Evolutionary conservation across 2,329 filamentous ascomycete genomes (phyloP).

Genomic region (Calonectria hongkongensis): DNA sequence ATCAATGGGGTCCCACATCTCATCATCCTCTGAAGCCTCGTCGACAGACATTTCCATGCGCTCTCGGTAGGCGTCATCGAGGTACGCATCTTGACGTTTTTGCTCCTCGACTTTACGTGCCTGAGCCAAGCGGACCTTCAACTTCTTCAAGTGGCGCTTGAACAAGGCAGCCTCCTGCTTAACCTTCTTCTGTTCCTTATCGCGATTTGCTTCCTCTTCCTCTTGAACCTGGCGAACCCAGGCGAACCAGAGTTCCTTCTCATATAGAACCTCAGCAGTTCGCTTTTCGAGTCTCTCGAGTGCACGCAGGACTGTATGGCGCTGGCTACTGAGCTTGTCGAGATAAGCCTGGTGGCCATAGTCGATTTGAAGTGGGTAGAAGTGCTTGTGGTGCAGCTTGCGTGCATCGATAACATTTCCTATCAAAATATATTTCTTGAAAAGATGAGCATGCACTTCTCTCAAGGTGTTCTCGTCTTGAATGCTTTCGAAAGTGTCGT

Average conservation of each 20-base stretch:
- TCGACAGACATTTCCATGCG: constrained; percentile 46
- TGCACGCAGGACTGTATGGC: constrained; percentile 44
- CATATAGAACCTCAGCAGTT: constrained; percentile 47
- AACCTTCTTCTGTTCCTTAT: constrained; percentile 56
- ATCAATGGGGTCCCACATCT: constrained; percentile 55
- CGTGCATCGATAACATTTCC: constrained; percentile 53
- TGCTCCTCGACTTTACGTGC: constrained; percentile 52
- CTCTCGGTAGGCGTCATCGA: constrained; percentile 53
- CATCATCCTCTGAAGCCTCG: constrained; percentile 47
- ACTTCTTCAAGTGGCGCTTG: constrained; percentile 51
- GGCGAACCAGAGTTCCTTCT: constrained; percentile 51
- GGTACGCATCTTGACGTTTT: constrained; percentile 54
- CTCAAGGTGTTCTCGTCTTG: constrained; percentile 36
- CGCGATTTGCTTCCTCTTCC: constrained; percentile 49
- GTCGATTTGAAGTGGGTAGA: constrained; percentile 50
- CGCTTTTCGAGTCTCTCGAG: constrained; percentile 46
- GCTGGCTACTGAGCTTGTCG: constrained; percentile 52
- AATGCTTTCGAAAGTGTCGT: constrained; percentile 48
- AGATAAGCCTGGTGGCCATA: constrained; percentile 54
- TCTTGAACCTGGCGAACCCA: constrained; percentile 53
- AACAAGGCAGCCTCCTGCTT: constrained; percentile 56
- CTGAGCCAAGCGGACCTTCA: constrained; percentile 46
- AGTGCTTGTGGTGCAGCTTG: constrained; percentile 52
- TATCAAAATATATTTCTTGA: constrained; percentile 49
- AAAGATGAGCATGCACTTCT: constrained; percentile 48